Conservation (phyloP, 2,329 filamentous ascomycete genomes). For the Davidsoniella neocaledoniae region DNA sequence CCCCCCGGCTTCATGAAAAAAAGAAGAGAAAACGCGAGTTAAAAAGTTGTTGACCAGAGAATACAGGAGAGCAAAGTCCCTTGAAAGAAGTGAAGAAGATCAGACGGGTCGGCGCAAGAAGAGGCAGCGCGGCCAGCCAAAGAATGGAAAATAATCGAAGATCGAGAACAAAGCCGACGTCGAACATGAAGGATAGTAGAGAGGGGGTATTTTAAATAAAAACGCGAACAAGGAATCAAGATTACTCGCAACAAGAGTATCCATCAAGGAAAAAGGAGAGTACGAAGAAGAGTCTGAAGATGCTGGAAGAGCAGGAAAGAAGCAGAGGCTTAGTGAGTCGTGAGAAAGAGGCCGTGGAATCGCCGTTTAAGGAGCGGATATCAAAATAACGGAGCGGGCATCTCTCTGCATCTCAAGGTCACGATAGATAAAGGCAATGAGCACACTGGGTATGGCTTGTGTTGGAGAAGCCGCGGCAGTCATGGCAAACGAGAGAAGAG, state of each 20-base stretch:
- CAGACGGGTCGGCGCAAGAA: neutral
- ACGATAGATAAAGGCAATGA: neutral
- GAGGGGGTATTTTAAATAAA: constrained; percentile 1
- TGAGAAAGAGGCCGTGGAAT: too few relatives aligned
- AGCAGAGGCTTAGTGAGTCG: neutral
- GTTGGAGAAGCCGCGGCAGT: too few relatives aligned
- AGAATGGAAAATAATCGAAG: neutral
- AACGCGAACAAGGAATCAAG: neutral
- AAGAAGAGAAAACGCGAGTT: constrained; percentile 3
- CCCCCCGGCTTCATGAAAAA: neutral
- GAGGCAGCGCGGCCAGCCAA: neutral
- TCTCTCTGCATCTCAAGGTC: neutral
- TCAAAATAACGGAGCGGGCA: neutral
- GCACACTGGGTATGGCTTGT: too few relatives aligned
- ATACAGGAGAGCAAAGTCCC: neutral
- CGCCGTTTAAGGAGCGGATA: neutral
- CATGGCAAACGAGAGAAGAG: neutral
- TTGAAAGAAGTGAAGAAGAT: constrained; percentile 1
- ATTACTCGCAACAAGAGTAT: constrained; percentile 5
- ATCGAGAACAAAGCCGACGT: constrained; percentile 15
- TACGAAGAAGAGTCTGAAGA: neutral
- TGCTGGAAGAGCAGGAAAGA: neutral
- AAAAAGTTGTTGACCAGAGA: neutral
- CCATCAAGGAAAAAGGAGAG: constrained; percentile 6
- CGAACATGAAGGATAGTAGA: constrained; percentile 5